Conservation (phyloP, 2,329 filamentous ascomycete genomes). For the Colletotrichum sp. region DNA sequence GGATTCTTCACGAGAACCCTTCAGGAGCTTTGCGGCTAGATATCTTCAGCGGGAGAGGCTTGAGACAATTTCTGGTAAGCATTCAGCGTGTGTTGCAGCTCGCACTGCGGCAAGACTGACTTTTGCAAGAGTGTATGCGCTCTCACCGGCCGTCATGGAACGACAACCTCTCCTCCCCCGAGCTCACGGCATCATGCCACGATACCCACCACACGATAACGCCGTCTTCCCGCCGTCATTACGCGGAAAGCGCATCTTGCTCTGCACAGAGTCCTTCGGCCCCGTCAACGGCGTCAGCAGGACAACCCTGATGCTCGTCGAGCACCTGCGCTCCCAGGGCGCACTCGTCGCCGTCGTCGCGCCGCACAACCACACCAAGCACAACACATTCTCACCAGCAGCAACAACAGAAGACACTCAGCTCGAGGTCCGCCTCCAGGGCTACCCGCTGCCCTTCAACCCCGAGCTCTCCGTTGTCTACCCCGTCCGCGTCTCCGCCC, state of each 20-base stretch:
- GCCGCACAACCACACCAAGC: slow-evolving; percentile 60
- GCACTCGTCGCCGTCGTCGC: slow-evolving; percentile 71
- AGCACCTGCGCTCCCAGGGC: slow-evolving; percentile 68
- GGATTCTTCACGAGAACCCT: not conserved
- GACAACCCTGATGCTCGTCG: slow-evolving; percentile 72
- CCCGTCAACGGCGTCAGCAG: slow-evolving; percentile 77
- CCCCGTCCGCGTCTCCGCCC: slow-evolving; percentile 67
- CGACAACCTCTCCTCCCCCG: not conserved
- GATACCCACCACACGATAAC: slow-evolving; percentile 38
- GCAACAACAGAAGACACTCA: slow-evolving; percentile 24
- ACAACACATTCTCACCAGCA: slow-evolving; percentile 58
- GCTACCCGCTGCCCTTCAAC: slow-evolving; percentile 74
- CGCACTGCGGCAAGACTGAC: not conserved
- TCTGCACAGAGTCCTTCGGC: slow-evolving; percentile 75
- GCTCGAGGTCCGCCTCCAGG: slow-evolving; percentile 64
- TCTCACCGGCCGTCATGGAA: not conserved
- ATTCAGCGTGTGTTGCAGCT: not conserved
- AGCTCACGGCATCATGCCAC: not conserved
- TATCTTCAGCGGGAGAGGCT: not conserved
- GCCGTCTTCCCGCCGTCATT: slow-evolving; percentile 53
- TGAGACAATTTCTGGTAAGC: not conserved
- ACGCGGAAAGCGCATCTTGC: slow-evolving; percentile 65
- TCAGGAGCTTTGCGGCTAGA: not conserved
- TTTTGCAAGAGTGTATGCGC: not conserved
- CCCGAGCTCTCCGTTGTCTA: slow-evolving; percentile 74